Percentiles rank a stretch among this genome's conserved stretches.
Conservation (phyloP, 352 stramenopile species). For the Pythium scleroteichum region DNA sequence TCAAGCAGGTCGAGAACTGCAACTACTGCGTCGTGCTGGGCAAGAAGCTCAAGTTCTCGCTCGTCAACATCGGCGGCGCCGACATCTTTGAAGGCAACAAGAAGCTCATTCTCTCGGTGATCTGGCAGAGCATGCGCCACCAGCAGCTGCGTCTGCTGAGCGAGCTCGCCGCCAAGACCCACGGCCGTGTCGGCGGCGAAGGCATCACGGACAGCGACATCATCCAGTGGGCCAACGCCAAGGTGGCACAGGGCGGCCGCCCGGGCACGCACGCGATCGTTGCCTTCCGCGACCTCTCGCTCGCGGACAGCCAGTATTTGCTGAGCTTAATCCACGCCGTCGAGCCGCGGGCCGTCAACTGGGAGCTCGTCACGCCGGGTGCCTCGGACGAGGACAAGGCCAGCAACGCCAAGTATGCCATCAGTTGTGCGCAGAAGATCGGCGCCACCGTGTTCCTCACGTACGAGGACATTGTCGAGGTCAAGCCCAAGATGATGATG, state of each 20-base stretch:
- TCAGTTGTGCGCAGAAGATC: conserved; percentile 93
- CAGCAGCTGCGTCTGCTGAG: conserved; percentile 88
- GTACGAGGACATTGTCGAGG: conserved; percentile 93
- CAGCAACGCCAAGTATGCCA: conserved; percentile 92
- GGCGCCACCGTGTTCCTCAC: conserved; percentile 91
- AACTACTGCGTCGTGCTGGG: conserved; percentile 89
- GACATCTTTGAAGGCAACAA: conserved; percentile 93
- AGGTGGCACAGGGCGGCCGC: conserved; percentile 76
- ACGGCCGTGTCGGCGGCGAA: conserved; percentile 35
- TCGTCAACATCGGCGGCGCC: conserved; percentile 90
- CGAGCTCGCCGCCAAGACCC: conserved; percentile 38
- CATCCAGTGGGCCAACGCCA: conserved; percentile 81
- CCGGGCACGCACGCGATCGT: conserved; percentile 67
- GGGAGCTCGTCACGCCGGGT: conserved; percentile 75
- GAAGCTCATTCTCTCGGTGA: conserved; percentile 93
- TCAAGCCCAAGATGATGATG: conserved; percentile 94
- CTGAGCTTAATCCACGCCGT: conserved; percentile 88
- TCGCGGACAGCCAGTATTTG: conserved; percentile 83
- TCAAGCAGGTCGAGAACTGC: conserved; percentile 89
- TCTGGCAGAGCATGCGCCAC: conserved; percentile 94
- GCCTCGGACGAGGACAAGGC: conserved; percentile 80
- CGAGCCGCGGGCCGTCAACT: conserved; percentile 88
- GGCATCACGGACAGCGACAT: conserved; percentile 83
- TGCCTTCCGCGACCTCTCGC: conserved; percentile 77
- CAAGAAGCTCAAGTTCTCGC: conserved; percentile 87